A percentile compares a stretch with the other conserved stretches of the same genome.
Evolutionary conservation across 2,329 filamentous ascomycete species (phyloP).

Genomic region (Aspergillus fijiensis): DNA sequence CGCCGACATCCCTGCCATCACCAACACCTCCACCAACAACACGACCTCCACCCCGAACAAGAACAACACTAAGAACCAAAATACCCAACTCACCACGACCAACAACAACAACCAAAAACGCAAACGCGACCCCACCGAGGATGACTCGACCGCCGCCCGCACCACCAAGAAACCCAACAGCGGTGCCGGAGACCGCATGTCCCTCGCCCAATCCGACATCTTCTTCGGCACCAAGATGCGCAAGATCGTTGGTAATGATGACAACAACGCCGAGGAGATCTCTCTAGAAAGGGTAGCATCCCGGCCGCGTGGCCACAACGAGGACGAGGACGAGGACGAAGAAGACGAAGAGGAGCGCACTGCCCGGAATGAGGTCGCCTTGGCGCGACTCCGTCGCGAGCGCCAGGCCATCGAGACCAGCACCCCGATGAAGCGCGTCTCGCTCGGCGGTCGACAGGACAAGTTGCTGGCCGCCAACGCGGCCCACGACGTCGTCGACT

Average conservation of each 20-base stretch:
- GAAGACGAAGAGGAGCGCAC: conserved; percentile 35
- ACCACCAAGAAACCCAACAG: conserved; percentile 48
- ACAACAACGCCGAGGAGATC: conserved; percentile 35
- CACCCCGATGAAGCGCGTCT: conserved; percentile 21
- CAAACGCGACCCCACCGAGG: conserved; percentile 41
- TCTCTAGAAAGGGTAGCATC: conserved; percentile 31
- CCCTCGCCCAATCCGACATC: conserved; percentile 44
- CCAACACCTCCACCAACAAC: conserved; percentile 19
- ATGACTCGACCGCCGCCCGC: conserved; percentile 47
- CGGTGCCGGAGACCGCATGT: conserved; percentile 57
- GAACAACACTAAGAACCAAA: conserved; percentile 16
- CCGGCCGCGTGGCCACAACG: conserved; percentile 2
- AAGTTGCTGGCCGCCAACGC: conserved; percentile 8
- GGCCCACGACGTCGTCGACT: conserved; percentile 9
- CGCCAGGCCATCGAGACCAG: conserved; percentile 20
- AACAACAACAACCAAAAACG: conserved; percentile 36
- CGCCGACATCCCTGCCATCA: conserved; percentile 17
- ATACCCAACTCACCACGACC: conserved; percentile 8
- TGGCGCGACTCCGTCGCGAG: conserved; percentile 35
- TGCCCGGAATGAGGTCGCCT: conserved; percentile 28
- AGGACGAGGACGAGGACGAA: conserved; percentile 34
- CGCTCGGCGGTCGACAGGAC: conserved; percentile 13
- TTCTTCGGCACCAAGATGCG: conserved; percentile 50
- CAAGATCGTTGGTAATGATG: conserved; percentile 46
- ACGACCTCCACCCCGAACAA: conserved; percentile 10